These are phyloP conservation scores for Xenoacremonium recifei DNA, from an alignment of 2,329 filamentous ascomycete genomes.

Conservation along the genomic window DNA sequence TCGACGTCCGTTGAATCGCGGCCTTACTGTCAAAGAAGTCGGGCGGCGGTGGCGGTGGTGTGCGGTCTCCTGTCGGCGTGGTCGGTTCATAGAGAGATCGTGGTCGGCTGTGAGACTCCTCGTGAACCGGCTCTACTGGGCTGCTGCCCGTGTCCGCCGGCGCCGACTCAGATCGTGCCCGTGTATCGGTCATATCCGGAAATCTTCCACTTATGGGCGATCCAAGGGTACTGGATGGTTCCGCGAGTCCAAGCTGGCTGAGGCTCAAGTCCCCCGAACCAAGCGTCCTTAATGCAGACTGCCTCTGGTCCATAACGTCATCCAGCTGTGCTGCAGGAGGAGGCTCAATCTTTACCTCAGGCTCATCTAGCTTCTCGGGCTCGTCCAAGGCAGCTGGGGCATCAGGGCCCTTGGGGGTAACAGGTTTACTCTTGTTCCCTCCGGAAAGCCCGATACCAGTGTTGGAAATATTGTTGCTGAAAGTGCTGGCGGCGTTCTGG, in stretches of 20 bases:
- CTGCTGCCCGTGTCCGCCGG: constrained; percentile 44
- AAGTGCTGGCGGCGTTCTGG: constrained; percentile 80
- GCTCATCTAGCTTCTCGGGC: constrained; percentile 20
- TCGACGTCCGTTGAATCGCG: constrained; percentile 62
- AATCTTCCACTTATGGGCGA: constrained; percentile 59
- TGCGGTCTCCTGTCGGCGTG: constrained; percentile 53
- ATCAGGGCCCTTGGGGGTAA: constrained; percentile 24
- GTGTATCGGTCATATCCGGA: constrained; percentile 45
- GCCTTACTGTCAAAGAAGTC: constrained; percentile 64
- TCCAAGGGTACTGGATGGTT: constrained; percentile 51
- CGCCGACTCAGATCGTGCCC: constrained; percentile 58
- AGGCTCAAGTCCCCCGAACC: constrained; percentile 87
- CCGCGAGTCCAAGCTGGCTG: constrained; percentile 79
- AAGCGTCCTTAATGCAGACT: constrained; percentile 80
- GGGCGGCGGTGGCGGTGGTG: constrained; percentile 56
- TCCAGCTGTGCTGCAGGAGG: constrained; percentile 30
- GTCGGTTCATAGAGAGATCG: constrained; percentile 52
- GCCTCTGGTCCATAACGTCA: constrained; percentile 53
- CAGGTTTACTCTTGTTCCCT: constrained; percentile 34
- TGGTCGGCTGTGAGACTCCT: constrained; percentile 40
- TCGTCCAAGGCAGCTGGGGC: no score
- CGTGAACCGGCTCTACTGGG: constrained; percentile 26
- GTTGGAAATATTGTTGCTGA: constrained; percentile 74
- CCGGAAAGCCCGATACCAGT: constrained; percentile 55
- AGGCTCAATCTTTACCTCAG: constrained; percentile 43